phyloP scores from a whole-genome alignment of 2,329 filamentous ascomycete genomes.

The Talaromyces islandicus region DNA sequence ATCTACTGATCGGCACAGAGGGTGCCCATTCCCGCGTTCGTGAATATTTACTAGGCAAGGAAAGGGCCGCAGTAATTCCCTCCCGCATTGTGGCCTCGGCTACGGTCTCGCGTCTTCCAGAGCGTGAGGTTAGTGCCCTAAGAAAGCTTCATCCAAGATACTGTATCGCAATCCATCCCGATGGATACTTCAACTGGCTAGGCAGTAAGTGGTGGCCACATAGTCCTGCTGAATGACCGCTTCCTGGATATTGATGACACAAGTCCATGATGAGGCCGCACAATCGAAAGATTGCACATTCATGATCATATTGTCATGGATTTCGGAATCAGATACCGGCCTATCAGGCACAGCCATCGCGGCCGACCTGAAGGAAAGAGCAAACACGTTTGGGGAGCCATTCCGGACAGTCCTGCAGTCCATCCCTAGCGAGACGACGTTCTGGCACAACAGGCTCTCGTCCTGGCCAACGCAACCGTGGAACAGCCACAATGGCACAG shows the following conservation, averaged over 20 bases:
- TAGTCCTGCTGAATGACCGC: neutral
- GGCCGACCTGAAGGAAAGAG: conserved; percentile 7
- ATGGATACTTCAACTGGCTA: conserved; percentile 9
- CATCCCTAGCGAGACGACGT: conserved; percentile 24
- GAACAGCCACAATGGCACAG: conserved; percentile 25
- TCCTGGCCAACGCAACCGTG: conserved; percentile 30
- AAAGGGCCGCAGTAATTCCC: conserved; percentile 8
- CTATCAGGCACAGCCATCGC: conserved; percentile 9
- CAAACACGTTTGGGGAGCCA: conserved; percentile 22
- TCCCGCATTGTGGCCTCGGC: conserved; percentile 3
- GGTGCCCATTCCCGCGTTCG: conserved; percentile 12
- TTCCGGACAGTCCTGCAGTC: conserved; percentile 28
- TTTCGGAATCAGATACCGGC: conserved; percentile 4
- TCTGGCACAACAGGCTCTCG: conserved; percentile 26
- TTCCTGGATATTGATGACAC: neutral
- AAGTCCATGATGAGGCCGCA: conserved; percentile 5
- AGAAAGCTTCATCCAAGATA: conserved; percentile 8
- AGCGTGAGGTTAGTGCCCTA: neutral
- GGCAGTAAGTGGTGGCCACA: conserved; percentile 6
- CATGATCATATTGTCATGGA: conserved; percentile 11
- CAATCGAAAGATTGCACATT: conserved; percentile 9
- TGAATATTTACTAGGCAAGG: conserved; percentile 10
- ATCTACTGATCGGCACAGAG: conserved; percentile 11
- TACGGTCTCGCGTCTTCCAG: conserved; percentile 6
- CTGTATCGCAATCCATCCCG: conserved; percentile 8